Percentiles rank a stretch among this genome's conserved stretches.
Conservation (phyloP, 768 basidiomycete species). For the Xanthoconium purpureum region DNA sequence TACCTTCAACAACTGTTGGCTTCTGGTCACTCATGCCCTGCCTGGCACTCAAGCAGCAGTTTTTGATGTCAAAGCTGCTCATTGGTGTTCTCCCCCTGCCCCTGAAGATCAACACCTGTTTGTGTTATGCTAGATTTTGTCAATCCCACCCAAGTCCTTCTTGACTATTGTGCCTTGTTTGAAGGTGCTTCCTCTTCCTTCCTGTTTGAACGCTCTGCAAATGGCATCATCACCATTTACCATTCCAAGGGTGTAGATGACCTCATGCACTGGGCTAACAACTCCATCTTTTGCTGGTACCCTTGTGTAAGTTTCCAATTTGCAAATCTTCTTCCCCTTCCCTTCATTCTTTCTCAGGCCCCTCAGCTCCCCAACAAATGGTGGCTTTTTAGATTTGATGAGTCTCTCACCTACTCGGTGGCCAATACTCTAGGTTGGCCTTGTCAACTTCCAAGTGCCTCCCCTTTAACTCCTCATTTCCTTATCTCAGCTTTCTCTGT, state of each 20-base stretch:
- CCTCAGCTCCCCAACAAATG: too few species aligned
- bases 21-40: background rate
- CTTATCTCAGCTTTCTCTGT: too few species aligned
- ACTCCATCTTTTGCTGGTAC: background rate
- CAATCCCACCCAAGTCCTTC: too few species aligned
- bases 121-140: background rate
- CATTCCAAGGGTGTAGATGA: background rate
- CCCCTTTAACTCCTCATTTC: too few species aligned
- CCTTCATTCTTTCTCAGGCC: too few species aligned
- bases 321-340: too few species aligned
- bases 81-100: background rate
- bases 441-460: too few species aligned
- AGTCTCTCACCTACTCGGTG: too few species aligned
- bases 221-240: background rate
- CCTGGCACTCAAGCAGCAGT: background rate
- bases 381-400: too few species aligned
- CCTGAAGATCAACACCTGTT: background rate
- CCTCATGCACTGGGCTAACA: background rate
- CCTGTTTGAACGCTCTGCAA: background rate
- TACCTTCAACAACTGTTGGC: background rate
- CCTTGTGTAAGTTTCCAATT: too few species aligned
- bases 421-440: too few species aligned
- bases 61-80: background rate
- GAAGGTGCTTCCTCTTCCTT: background rate
- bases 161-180: background rate